Evolutionary conservation across 805 yeast genomes (phyloP).

Genomic region (Starmerella scarabaei): DNA sequence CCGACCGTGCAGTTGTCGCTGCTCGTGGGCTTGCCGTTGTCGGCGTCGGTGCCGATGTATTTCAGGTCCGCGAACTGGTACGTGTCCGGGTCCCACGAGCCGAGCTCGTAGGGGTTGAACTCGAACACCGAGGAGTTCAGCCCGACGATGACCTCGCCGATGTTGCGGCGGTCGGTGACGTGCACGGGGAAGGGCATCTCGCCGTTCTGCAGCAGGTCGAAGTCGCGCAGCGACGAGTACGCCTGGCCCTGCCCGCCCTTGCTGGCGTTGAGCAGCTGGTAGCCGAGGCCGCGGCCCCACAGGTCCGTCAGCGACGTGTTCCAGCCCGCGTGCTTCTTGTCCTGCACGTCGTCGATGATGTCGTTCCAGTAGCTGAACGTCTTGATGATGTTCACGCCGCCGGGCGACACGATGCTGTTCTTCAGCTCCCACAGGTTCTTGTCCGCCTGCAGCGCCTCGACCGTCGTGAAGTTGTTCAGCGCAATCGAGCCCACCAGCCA

Average conservation of each 20-base stretch:
- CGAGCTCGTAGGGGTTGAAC: constrained; percentile 45
- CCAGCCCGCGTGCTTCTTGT: constrained; percentile 49
- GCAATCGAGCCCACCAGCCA: constrained; percentile 48
- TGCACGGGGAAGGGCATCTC: constrained; percentile 55
- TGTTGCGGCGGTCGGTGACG: constrained; percentile 33
- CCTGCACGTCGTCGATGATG: constrained; percentile 17
- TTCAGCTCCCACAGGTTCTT: constrained; percentile 25
- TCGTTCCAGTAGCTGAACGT: constrained; percentile 17
- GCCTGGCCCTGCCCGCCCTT: constrained; percentile 46
- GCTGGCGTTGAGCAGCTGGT: constrained; percentile 45
- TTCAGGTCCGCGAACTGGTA: constrained; percentile 49
- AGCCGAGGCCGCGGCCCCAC: constrained; percentile 61
- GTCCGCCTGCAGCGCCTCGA: constrained; percentile 22
- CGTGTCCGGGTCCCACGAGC: constrained; percentile 67
- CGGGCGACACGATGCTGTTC: constrained; percentile 21
- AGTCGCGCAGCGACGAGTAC: constrained; percentile 41
- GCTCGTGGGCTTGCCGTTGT: constrained; percentile 41
- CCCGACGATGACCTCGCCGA: constrained; percentile 36
- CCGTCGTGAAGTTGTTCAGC: constrained; percentile 30
- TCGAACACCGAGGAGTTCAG: constrained; percentile 45
- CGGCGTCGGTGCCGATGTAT: constrained; percentile 50
- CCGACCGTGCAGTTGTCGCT: constrained; percentile 43
- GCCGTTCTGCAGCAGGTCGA: constrained; percentile 44
- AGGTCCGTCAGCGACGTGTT: constrained; percentile 52
- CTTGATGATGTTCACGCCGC: constrained; percentile 11